A percentile compares a stretch with the other conserved stretches of the same genome.
Evolutionary conservation across 495 filamentous ascomycete species (phyloP).

Genomic region (Aspergillus incahuasiensis): DNA sequence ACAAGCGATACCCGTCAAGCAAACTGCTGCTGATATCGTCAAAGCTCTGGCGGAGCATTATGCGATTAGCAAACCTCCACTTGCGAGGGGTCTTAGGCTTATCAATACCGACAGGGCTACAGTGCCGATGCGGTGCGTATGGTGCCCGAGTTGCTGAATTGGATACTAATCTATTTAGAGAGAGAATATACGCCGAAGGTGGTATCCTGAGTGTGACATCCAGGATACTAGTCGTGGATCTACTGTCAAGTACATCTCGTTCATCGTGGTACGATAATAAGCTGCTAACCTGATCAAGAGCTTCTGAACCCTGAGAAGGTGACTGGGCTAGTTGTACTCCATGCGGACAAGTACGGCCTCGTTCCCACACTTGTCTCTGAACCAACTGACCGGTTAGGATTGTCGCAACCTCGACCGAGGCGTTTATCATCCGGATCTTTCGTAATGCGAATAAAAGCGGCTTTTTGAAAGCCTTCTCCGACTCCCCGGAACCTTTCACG

Average conservation of each 20-base stretch:
- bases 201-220: constrained; percentile 96
- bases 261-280: background rate
- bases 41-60: constrained; percentile 85
- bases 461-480: constrained; percentile 95
- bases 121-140: constrained; percentile 60
- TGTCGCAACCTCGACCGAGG: constrained; percentile 83
- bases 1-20: background rate
- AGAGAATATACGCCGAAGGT: constrained; percentile 83
- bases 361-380: background rate
- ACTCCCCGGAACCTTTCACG: constrained; percentile 88
- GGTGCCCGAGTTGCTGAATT: background rate
- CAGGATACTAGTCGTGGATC: constrained; percentile 88
- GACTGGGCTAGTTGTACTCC: constrained; percentile 81
- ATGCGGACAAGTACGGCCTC: constrained; percentile 66
- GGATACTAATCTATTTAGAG: constrained; percentile 42
- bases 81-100: constrained; percentile 77
- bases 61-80: constrained; percentile 70
- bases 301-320: constrained; percentile 78
- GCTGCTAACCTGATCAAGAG: constrained; percentile 32
- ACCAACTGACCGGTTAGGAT: constrained; percentile 44
- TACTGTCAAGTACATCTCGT: constrained; percentile 60
- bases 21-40: constrained; percentile 1
- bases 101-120: constrained; percentile 94
- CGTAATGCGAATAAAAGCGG: constrained; percentile 88
- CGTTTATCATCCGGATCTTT: constrained; percentile 91